Evolutionary conservation across 352 stramenopile species (phyloP).

Genomic region (Lagenidium sp.): DNA sequence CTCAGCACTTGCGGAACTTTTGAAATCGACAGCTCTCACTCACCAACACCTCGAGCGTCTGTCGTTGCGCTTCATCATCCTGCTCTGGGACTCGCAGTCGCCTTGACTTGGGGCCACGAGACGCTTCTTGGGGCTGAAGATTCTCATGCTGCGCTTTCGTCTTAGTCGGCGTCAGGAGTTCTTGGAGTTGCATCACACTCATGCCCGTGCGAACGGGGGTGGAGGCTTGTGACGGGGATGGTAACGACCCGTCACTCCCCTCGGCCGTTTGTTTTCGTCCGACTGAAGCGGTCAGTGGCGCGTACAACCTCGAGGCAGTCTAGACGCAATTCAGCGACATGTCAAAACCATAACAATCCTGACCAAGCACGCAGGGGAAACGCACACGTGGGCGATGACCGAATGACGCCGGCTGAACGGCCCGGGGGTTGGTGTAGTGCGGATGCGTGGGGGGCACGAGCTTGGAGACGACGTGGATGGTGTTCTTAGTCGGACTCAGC

Average conservation of each 20-base stretch:
- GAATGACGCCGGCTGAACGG: constrained; percentile 48
- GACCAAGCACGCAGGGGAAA: no score
- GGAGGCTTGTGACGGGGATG: constrained; percentile 17
- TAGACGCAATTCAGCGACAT: no score
- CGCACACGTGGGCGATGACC: constrained; percentile 58
- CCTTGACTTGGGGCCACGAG: not conserved
- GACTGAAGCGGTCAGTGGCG: constrained; percentile 36
- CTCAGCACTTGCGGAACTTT: not conserved
- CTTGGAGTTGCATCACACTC: constrained; percentile 51
- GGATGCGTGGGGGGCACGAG: constrained; percentile 10
- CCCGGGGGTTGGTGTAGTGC: constrained; percentile 23
- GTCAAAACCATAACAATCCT: no score
- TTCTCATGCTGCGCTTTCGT: constrained; percentile 4
- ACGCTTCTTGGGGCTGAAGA: no score
- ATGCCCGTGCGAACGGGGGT: constrained; percentile 34
- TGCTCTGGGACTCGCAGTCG: not conserved
- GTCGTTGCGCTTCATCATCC: not conserved
- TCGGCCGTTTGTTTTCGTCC: constrained; percentile 11
- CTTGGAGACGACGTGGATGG: constrained; percentile 11
- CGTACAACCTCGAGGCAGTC: no score
- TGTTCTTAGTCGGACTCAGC: constrained; percentile 9
- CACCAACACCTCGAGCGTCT: no score
- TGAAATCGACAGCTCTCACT: no score
- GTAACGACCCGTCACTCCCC: no score
- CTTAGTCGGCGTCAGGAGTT: constrained; percentile 37